Evolutionary conservation across 306 rosid species (phyloP), one percentile per base, ranked within the genome.

Genomic region (Quercus suber): DNA sequence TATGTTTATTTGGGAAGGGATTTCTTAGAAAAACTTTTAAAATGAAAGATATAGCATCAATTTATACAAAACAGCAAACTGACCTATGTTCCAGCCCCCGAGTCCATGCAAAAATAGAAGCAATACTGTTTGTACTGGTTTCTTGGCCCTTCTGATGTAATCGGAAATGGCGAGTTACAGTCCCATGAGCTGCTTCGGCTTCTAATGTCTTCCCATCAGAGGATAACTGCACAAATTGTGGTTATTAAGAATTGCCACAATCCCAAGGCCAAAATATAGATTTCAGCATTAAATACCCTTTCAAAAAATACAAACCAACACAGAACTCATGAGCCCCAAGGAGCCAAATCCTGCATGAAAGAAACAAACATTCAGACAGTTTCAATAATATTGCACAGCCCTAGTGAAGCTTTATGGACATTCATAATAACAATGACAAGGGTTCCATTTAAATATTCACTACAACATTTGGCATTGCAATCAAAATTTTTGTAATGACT

Each of bases 101-200:
- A 18, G 99, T 86, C 99, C 99, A 96, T 8, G 99, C 99, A 89
- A 91, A 96, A 82, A 96, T 91, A 35, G 98, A 96, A 73, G 99
- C 99, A 86, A 96, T 96, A 79, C 98, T 96, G 84, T 96, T 96
- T 60, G 99, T 96, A 75, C 98, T 96, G 73, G 99, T 96, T 88
- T 96, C 98, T 83, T 89, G 97, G 80, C 98, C 98, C 83, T 87
- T 93, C 73, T 96, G 93, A 82, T 96, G 91, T 74, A 96, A 71
- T 78, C 98, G 92, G 81, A 88, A 96, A 88, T 96, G 99, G 43
- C 98, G 87, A 41, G 97, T 93, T 53, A 96, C 99, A 79, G 99
- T 96, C 86, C 99, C 99, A 87, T 96, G 99, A 81, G 99, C 98
- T 52, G 99, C 99, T 89, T 96, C 98, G 23, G 98, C 94, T 87